Conservation (phyloP, 1,284 basidiomycete species). For the Sanguinoderma infundibulare region DNA sequence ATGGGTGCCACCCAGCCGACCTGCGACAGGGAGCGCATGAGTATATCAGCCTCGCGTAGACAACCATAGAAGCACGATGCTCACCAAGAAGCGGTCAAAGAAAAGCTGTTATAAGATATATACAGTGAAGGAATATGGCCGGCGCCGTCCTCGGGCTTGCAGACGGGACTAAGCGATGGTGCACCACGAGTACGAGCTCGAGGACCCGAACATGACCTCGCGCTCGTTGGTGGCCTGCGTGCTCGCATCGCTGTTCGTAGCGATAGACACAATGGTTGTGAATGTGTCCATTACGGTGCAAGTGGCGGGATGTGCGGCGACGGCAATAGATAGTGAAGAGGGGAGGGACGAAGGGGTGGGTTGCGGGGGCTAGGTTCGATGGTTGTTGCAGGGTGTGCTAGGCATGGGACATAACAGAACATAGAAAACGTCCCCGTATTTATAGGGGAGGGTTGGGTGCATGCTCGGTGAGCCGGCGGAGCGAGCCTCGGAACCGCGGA, state of each 20-base stretch:
- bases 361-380: background rate
- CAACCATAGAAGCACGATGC: no score
- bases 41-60: no score
- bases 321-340: background rate
- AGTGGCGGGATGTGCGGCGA: background rate
- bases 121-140: background rate
- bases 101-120: background rate
- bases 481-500: no score
- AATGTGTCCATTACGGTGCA: background rate
- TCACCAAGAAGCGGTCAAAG: no score
- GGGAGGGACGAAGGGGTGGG: background rate
- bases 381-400: no score
- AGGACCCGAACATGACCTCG: background rate
- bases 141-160: background rate
- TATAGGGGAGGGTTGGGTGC: no score
- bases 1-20: no score
- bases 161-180: background rate
- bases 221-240: background rate
- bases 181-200: slow-evolving; percentile 4
- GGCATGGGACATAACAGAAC: no score
- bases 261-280: background rate
- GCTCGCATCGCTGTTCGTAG: background rate
- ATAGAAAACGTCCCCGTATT: no score
- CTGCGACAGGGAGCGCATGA: no score
- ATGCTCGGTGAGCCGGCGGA: no score